These are phyloP conservation scores for Tetracentron sinense DNA, from an alignment of 164 flowering plant species.

Conservation along the genomic window DNA sequence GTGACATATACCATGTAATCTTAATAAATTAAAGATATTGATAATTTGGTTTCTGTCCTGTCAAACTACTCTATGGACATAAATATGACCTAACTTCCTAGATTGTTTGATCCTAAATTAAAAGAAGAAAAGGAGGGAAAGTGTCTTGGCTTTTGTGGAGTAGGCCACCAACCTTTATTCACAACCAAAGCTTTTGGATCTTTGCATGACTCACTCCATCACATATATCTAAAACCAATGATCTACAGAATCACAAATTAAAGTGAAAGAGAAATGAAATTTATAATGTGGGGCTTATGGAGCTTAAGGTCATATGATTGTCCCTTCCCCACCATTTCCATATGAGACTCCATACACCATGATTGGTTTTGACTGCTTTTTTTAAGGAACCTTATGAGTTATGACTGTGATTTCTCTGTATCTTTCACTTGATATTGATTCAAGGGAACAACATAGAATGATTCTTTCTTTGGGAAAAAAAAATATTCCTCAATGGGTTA, in stretches of 20 bases:
- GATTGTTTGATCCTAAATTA: too few species aligned
- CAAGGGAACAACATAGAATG: too few species aligned
- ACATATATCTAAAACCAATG: slow-evolving; percentile 11
- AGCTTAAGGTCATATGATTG: slow-evolving; percentile 18
- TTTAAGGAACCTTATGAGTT: slow-evolving; percentile 24
- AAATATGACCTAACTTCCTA: too few species aligned
- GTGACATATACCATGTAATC: too few species aligned
- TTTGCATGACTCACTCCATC: slow-evolving; percentile 26
- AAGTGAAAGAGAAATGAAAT: too few species aligned
- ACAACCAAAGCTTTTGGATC: slow-evolving; percentile 25
- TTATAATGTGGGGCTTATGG: too few species aligned
- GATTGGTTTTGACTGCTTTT: slow-evolving; percentile 51
- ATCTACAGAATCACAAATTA: slow-evolving; percentile 6
- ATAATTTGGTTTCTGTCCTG: slow-evolving; percentile 5
- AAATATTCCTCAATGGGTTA: too few species aligned
- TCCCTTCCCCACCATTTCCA: slow-evolving; percentile 25
- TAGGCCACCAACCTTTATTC: slow-evolving; percentile 28
- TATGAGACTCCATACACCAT: slow-evolving; percentile 36
- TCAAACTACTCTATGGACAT: too few species aligned
- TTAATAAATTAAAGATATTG: background rate
- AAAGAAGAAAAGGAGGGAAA: slow-evolving; percentile 23
- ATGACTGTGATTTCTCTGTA: too few species aligned
- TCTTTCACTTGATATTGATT: too few species aligned
- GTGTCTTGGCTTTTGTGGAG: slow-evolving; percentile 30
- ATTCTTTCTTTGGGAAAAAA: too few species aligned